Conservation (phyloP, 1,139 yeast species). For the Suhomyces choctaworum region DNA sequence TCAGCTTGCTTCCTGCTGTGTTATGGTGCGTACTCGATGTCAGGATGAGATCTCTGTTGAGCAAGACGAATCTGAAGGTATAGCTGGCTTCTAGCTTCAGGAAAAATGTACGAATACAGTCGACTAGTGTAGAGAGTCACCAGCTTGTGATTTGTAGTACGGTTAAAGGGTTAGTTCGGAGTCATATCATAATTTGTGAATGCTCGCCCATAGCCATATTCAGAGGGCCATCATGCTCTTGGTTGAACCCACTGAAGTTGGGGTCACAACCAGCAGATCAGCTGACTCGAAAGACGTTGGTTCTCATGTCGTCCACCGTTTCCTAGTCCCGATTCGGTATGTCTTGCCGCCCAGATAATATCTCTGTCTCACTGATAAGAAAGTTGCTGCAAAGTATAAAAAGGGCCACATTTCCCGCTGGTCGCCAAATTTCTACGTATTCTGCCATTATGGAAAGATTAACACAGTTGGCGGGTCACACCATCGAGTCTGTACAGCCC, state of each 20-base stretch:
- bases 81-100: background rate
- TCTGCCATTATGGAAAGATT: conserved; percentile 58
- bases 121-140: background rate
- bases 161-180: no score
- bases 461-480: conserved; percentile 62
- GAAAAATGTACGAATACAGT: no score
- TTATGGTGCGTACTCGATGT: conserved; percentile 26
- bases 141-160: no score
- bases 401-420: background rate
- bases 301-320: no score
- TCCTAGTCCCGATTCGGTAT: no score
- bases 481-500: conserved; percentile 52
- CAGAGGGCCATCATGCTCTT: no score
- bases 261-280: no score
- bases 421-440: background rate
- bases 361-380: conserved; percentile 13
- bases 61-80: background rate
- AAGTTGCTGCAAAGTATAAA: conserved; percentile 6
- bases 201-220: no score
- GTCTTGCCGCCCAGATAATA: no score
- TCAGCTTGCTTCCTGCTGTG: conserved; percentile 28
- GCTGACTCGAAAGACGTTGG: no score
- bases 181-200: no score
- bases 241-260: no score
- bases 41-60: conserved; percentile 12